Evolutionary conservation across 345 rosid genomes (phyloP).

Genomic region (Gossypium herbaceum): DNA sequence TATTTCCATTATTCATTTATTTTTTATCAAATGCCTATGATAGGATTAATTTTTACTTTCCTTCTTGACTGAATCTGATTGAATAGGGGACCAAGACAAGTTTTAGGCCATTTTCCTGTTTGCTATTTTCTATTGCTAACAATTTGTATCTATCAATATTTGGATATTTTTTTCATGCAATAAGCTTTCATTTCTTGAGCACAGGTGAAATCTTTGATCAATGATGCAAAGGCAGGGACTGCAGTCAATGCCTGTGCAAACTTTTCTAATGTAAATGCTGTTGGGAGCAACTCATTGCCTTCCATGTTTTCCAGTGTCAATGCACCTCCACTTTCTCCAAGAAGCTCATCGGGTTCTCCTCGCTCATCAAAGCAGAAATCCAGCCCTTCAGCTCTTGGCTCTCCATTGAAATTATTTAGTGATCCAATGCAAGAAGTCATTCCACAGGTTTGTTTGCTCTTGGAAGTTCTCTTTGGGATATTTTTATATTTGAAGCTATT

Average conservation of each 20-base stretch:
- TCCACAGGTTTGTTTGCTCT: constrained; percentile 65
- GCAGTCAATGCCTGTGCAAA: constrained; percentile 45
- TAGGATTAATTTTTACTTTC: neutral
- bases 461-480: neutral
- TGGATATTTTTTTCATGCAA: neutral
- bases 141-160: neutral
- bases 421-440: constrained; percentile 66
- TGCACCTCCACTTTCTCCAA: constrained; percentile 91
- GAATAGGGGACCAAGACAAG: neutral
- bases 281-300: constrained; percentile 57
- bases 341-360: constrained; percentile 71
- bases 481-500: neutral
- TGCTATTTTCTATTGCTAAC: constrained; percentile 2
- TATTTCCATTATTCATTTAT: neutral
- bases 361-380: constrained; percentile 55
- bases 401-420: constrained; percentile 58
- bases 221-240: constrained; percentile 60
- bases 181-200: neutral
- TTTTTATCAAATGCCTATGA: neutral
- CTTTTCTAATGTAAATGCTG: constrained; percentile 37
- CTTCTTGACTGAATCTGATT: neutral
- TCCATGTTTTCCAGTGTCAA: constrained; percentile 78
- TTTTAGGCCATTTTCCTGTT: neutral
- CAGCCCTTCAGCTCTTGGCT: constrained; percentile 67
- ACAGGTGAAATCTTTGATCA: constrained; percentile 71